These are phyloP conservation scores for Nicotiana attenuata DNA, from an alignment of 257 asterid species.

Conservation along the genomic window DNA sequence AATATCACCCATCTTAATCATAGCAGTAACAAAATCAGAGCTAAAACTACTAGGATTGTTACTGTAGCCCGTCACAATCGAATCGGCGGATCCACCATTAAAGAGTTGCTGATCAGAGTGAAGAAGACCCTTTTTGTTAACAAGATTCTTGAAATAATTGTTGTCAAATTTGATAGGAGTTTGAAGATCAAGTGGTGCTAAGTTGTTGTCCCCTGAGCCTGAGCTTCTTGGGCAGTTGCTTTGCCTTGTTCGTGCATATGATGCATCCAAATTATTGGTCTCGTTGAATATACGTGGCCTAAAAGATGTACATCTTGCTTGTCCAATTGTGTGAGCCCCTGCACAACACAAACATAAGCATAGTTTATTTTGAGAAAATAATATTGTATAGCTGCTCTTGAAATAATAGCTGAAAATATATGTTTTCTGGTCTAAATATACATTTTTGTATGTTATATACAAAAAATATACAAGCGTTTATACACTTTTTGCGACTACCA, in stretches of 20 bases:
- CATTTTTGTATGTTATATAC: too few species aligned
- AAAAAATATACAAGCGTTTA: too few species aligned
- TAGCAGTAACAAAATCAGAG: slow-evolving; percentile 55
- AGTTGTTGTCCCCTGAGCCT: slow-evolving; percentile 72
- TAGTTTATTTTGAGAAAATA: too few species aligned
- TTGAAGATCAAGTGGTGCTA: slow-evolving; percentile 23
- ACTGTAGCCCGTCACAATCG: slow-evolving; percentile 9
- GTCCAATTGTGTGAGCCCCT: slow-evolving; percentile 93
- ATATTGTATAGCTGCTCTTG: too few species aligned
- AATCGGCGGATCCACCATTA: slow-evolving; percentile 13
- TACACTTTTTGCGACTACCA: too few species aligned
- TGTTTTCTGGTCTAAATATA: too few species aligned
- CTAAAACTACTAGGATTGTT: slow-evolving; percentile 30
- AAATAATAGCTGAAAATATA: too few species aligned
- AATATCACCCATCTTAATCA: slow-evolving; percentile 84
- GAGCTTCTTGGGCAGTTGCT: slow-evolving; percentile 49
- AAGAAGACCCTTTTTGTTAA: slow-evolving; percentile 14
- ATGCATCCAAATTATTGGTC: slow-evolving; percentile 41
- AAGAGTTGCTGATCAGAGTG: slow-evolving; percentile 17
- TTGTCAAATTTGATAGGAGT: slow-evolving; percentile 13
- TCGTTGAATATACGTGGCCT: slow-evolving; percentile 79
- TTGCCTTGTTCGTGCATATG: slow-evolving; percentile 46
- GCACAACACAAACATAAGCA: not conserved
- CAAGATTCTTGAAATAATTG: slow-evolving; percentile 12
- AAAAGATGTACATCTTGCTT: slow-evolving; percentile 74